Percentiles rank a stretch among this genome's conserved stretches.
Evolutionary conservation across 2,329 filamentous ascomycete species (phyloP).

Genomic region (Trichoderma sp.): DNA sequence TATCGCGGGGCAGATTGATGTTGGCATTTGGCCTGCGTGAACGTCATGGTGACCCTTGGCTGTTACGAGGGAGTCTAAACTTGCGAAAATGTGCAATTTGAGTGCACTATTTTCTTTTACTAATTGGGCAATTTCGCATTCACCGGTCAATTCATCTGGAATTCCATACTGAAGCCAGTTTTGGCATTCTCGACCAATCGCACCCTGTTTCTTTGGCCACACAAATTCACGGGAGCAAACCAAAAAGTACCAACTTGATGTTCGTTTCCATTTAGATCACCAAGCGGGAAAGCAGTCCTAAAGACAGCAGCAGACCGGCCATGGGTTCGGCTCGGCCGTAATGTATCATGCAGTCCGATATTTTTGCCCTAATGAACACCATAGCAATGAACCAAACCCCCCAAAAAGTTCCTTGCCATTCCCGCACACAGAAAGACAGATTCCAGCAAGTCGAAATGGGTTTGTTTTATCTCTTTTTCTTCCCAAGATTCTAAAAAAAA

Average conservation of each 20-base stretch:
- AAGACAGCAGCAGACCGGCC: conserved; percentile 52
- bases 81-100: no score
- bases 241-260: conserved; percentile 42
- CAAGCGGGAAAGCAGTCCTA: conserved; percentile 50
- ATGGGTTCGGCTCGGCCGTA: conserved; percentile 40
- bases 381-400: conserved; percentile 55
- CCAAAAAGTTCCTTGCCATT: conserved; percentile 42
- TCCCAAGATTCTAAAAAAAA: conserved; percentile 3
- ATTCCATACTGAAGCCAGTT: background rate
- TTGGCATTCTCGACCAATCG: background rate
- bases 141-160: background rate
- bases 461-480: conserved; percentile 33
- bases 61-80: no score
- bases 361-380: conserved; percentile 57
- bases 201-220: background rate
- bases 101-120: background rate
- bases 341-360: conserved; percentile 54
- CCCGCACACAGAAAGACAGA: conserved; percentile 42
- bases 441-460: conserved; percentile 35
- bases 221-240: conserved; percentile 22
- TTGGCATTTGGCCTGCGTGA: conserved; percentile 5
- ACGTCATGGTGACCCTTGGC: conserved; percentile 30
- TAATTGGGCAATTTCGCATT: no score
- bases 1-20: conserved; percentile 22
- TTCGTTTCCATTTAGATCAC: conserved; percentile 51